Evolutionary conservation across 2,329 filamentous ascomycete species (phyloP).

Genomic region (Aspergillus bombycis): DNA sequence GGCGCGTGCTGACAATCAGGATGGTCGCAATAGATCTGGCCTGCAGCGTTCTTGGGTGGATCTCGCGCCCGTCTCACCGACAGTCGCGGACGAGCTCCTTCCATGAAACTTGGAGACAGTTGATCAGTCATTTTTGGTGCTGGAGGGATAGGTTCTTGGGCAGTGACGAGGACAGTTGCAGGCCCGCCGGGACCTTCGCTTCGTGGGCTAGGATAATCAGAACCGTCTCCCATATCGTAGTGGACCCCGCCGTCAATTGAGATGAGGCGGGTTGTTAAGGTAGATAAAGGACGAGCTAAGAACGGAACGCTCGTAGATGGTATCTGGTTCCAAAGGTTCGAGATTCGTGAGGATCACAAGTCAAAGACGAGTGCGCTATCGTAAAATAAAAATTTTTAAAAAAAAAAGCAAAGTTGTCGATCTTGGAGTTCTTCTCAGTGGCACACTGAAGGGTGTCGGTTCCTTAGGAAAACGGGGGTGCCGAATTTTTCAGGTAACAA

Average conservation of each 20-base stretch:
- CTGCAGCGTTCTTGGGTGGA: constrained; percentile 66
- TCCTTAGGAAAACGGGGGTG: constrained; percentile 25
- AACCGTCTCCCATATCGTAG: constrained; percentile 45
- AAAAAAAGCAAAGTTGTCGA: constrained; percentile 13
- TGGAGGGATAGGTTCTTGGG: constrained; percentile 37
- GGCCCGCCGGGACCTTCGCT: constrained; percentile 44
- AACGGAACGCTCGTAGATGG: background rate
- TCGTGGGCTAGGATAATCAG: constrained; percentile 48
- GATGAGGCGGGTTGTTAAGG: constrained; percentile 24
- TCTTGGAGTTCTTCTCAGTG: constrained; percentile 13
- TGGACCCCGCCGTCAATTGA: constrained; percentile 35
- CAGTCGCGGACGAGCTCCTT: constrained; percentile 43
- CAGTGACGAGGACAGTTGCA: constrained; percentile 38
- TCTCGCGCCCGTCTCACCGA: constrained; percentile 51
- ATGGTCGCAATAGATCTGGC: constrained; percentile 76
- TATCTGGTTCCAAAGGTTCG: constrained; percentile 2
- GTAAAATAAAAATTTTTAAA: too few relatives aligned
- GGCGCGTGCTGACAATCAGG: constrained; percentile 68
- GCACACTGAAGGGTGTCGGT: constrained; percentile 18
- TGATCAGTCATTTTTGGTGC: constrained; percentile 42
- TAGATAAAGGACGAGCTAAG: constrained; percentile 12
- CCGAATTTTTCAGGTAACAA: constrained; percentile 35
- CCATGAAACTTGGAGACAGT: constrained; percentile 33
- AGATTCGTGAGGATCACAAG: background rate
- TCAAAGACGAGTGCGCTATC: background rate